These are phyloP conservation scores for Fusarium sp. DNA, from an alignment of 2,329 filamentous ascomycete genomes.

Conservation along the genomic window DNA sequence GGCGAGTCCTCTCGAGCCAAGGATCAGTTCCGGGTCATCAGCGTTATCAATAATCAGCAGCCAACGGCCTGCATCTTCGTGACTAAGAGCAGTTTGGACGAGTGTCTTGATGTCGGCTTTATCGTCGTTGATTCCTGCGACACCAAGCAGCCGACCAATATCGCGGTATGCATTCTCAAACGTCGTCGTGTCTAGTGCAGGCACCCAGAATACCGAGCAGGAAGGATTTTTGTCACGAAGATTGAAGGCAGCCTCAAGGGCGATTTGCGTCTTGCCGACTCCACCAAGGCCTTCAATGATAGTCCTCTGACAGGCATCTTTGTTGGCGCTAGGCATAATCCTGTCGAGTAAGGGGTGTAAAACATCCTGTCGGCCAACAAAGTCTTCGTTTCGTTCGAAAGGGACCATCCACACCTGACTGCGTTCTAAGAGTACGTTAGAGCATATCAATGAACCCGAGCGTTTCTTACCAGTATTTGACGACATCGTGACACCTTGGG, in stretches of 20 bases:
- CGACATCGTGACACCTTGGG: not conserved
- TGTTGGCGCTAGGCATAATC: not conserved
- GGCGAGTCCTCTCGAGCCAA: too few relatives aligned
- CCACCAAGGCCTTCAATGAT: too few relatives aligned
- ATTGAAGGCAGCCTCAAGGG: not conserved
- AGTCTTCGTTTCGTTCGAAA: too few relatives aligned
- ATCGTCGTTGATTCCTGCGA: not conserved
- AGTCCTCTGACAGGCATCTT: too few relatives aligned
- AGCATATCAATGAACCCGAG: too few relatives aligned
- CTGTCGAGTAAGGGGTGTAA: too few relatives aligned
- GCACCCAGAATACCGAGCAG: constrained; percentile 1
- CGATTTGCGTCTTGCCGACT: not conserved
- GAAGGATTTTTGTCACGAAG: not conserved
- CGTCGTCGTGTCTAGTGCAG: not conserved
- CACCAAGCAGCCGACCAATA: not conserved
- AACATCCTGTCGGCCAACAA: too few relatives aligned
- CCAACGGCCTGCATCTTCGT: not conserved
- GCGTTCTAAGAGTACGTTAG: too few relatives aligned
- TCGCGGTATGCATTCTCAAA: not conserved
- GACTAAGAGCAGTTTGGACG: too few relatives aligned
- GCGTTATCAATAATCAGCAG: constrained; percentile 1
- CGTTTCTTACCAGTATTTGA: too few relatives aligned
- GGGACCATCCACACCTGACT: too few relatives aligned
- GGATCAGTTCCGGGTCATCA: not conserved
- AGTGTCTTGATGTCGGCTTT: not conserved